Base-by-base conservation (phyloP, 805 yeast genomes). In the Isabelozyma heimii region DNA sequence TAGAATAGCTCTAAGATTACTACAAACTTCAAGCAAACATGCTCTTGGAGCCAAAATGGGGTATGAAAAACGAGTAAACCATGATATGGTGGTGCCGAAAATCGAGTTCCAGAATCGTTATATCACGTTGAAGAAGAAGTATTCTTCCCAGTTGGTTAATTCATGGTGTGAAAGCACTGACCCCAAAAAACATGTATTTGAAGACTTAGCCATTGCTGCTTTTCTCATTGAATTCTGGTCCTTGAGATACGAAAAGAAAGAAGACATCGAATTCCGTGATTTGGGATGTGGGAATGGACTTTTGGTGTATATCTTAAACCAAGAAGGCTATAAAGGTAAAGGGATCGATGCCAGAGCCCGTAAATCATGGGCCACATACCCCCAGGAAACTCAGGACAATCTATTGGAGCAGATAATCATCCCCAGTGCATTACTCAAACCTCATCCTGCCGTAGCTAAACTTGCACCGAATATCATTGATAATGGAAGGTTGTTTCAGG, bases 271-370 rank as follows among this genome's bases (percentile, higher is more conserved):
- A 57, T 92, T 91, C 62, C 77, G 92, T 54, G 98, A 92, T 69
- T 65, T 92, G 47, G 98, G 98, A 0, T 92, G 98, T 70, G 98
- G 98, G 6, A 92, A 92, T 67, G 98, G 98, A 8, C 74, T 89
- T 13, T 68, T 92, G 42, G 95, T 89, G 9, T 81, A 89, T 57
- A 80, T 92, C 26, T 71, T 92, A 44, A 69, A 79, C 7, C 71
- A 73, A 73, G 98, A 92, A 68, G 97, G 97, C 0, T 88, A 81
- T 57, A 70, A 60, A 35, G 97, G 98, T 2, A 64, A 77, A 37
- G 98, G 98, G 12, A 83, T 91, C 24, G 98, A 92, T 69, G 97
- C 97, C 0, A 75, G 98, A 42, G 81, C 83, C 3, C 76, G 98
- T 49, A 91, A 91, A 60, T 87, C 97, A 0, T 92, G 98, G 98